Conservation (phyloP, 1,284 basidiomycete species). For the Moniliophthora roreri region DNA sequence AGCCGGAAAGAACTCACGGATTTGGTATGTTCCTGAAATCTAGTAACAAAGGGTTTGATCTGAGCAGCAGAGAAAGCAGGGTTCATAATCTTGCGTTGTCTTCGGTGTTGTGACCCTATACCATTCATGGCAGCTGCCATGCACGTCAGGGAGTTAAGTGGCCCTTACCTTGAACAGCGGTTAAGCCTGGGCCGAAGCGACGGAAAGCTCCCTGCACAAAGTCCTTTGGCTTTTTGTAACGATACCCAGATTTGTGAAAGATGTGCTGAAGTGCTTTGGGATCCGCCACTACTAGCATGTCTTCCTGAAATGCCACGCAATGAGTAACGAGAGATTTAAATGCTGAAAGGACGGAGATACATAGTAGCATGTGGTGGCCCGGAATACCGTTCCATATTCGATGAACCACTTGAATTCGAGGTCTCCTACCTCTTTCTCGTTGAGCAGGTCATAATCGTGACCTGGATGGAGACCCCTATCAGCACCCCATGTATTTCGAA, state of each 20-base stretch:
- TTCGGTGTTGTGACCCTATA: background rate
- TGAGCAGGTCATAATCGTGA: constrained; percentile 17
- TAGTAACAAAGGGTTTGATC: background rate
- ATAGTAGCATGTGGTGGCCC: constrained; percentile 21
- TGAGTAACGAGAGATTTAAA: too few species aligned
- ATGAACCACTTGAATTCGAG: constrained; percentile 23
- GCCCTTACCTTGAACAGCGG: background rate
- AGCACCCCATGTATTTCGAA: background rate
- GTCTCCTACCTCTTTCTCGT: constrained; percentile 31
- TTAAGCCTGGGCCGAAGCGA: background rate
- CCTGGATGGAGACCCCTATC: constrained; percentile 14
- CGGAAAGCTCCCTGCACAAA: background rate
- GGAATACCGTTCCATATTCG: constrained; percentile 28
- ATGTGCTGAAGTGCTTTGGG: constrained; percentile 1
- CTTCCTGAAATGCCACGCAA: too few species aligned
- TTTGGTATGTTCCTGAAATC: background rate
- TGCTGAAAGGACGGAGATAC: constrained; percentile 14
- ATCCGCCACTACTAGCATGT: background rate
- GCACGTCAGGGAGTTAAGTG: too few species aligned
- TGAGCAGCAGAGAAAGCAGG: constrained; percentile 1
- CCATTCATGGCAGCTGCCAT: background rate
- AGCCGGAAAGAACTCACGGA: background rate
- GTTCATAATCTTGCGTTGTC: background rate
- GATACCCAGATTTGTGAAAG: constrained; percentile 1
- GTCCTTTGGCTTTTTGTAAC: background rate